A percentile compares a stretch with the other conserved stretches of the same genome.
phyloP scores from a whole-genome alignment of 441 rosid genomes.

The Daphne laureola region DNA sequence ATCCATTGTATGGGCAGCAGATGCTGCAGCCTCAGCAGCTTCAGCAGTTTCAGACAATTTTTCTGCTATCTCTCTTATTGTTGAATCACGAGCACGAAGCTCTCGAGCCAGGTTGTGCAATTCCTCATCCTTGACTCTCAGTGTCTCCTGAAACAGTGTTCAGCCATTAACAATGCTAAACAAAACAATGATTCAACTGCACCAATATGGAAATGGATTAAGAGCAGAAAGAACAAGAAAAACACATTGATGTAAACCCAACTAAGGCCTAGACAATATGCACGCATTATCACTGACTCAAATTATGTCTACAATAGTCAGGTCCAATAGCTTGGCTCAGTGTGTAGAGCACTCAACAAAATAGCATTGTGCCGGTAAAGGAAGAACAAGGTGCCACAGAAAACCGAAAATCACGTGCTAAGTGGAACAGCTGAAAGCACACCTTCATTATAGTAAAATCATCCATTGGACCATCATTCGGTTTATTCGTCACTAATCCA shows the following conservation, averaged over 20 bases:
- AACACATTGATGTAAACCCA: too few species aligned
- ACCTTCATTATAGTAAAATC: constrained; percentile 95
- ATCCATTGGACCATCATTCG: constrained; percentile 83
- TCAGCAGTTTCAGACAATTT: constrained; percentile 97
- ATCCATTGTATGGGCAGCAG: constrained; percentile 88
- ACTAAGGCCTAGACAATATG: too few species aligned
- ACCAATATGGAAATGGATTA: constrained; percentile 1
- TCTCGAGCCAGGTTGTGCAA: constrained; percentile 80
- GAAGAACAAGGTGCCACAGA: too few species aligned
- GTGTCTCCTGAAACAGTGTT: constrained; percentile 65
- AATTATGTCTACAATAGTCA: too few species aligned
- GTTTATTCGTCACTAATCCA: constrained; percentile 48
- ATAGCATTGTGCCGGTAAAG: too few species aligned
- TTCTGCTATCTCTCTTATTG: constrained; percentile 84
- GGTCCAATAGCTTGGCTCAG: too few species aligned
- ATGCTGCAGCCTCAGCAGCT: constrained; percentile 96
- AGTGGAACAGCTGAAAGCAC: background rate
- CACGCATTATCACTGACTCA: too few species aligned
- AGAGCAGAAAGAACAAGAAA: background rate
- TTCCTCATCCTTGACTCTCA: constrained; percentile 94
- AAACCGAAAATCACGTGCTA: too few species aligned
- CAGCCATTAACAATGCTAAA: constrained; percentile 9
- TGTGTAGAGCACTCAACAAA: too few species aligned
- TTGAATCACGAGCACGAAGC: constrained; percentile 86
- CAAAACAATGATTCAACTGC: constrained; percentile 7